Percentiles rank a stretch among this genome's conserved stretches.
phyloP scores from a whole-genome alignment of 2,329 filamentous ascomycete species.

The Xylaria sp. region DNA sequence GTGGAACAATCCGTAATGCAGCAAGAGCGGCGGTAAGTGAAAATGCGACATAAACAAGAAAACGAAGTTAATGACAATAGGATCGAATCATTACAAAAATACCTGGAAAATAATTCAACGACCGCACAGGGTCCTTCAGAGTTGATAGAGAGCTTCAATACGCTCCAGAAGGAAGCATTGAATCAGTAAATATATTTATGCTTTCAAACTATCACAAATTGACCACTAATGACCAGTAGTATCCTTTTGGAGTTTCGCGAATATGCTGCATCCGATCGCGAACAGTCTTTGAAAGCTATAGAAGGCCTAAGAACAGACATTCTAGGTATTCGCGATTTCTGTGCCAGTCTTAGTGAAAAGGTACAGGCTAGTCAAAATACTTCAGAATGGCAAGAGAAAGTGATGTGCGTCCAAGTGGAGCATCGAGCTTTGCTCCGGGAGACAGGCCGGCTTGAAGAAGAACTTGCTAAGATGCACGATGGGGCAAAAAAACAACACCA shows the following conservation, averaged over 20 bases:
- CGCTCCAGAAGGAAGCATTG: conserved; percentile 34
- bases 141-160: conserved; percentile 38
- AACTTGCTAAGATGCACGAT: conserved; percentile 31
- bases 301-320: conserved; percentile 30
- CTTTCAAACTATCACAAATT: not conserved
- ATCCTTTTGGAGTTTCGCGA: conserved; percentile 35
- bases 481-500: conserved; percentile 28
- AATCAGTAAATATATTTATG: conserved; percentile 37
- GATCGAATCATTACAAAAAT: conserved; percentile 38
- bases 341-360: conserved; percentile 21
- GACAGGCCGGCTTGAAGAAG: conserved; percentile 37
- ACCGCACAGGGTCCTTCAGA: conserved; percentile 21
- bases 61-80: conserved; percentile 36
- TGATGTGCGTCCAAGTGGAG: conserved; percentile 18
- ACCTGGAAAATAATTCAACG: conserved; percentile 34
- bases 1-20: conserved; percentile 29
- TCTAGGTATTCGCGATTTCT: conserved; percentile 23
- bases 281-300: conserved; percentile 24
- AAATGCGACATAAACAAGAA: not conserved
- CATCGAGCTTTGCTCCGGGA: conserved; percentile 33
- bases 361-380: conserved; percentile 25
- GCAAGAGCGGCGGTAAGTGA: conserved; percentile 43
- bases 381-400: conserved; percentile 41
- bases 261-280: conserved; percentile 20
- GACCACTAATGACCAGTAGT: conserved; percentile 27